Conservation (phyloP, 495 filamentous ascomycete species). For the Penicillium angulare region DNA sequence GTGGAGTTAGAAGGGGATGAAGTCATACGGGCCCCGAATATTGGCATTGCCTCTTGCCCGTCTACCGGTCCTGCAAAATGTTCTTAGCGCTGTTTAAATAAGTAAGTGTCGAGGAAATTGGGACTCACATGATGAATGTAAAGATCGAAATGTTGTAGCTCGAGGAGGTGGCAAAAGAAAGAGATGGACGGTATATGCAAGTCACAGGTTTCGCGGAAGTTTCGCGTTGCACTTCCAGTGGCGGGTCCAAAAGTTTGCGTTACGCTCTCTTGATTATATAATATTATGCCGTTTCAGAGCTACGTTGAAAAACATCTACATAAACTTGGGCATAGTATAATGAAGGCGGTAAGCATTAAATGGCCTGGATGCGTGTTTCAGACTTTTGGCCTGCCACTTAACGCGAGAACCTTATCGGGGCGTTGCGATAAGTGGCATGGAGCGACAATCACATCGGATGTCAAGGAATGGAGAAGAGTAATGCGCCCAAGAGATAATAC, state of each 20-base stretch:
- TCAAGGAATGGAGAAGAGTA: neutral
- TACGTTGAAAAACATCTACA: no score
- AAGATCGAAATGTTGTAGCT: no score
- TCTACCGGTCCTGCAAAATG: slow-evolving; percentile 36
- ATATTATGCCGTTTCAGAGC: no score
- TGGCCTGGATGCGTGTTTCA: no score
- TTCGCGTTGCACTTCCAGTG: slow-evolving; percentile 54
- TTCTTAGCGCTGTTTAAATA: neutral
- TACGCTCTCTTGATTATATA: no score
- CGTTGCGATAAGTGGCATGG: neutral
- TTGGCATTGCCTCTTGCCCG: slow-evolving; percentile 38
- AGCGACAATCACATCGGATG: neutral
- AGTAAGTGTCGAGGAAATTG: neutral
- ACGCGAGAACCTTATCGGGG: slow-evolving; percentile 3
- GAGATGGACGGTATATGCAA: slow-evolving; percentile 5
- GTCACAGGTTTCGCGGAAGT: slow-evolving; percentile 44
- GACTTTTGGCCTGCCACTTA: no score
- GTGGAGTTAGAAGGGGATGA: neutral
- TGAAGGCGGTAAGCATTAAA: no score
- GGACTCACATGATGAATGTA: slow-evolving; percentile 1
- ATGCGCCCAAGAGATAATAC: neutral
- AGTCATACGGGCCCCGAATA: slow-evolving; percentile 62
- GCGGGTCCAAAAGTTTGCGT: no score
- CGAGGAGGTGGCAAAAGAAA: neutral
- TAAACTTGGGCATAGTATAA: no score